These are phyloP conservation scores for Ruellia speciosa DNA, from an alignment of 305 asterid genomes.

Conservation along the genomic window DNA sequence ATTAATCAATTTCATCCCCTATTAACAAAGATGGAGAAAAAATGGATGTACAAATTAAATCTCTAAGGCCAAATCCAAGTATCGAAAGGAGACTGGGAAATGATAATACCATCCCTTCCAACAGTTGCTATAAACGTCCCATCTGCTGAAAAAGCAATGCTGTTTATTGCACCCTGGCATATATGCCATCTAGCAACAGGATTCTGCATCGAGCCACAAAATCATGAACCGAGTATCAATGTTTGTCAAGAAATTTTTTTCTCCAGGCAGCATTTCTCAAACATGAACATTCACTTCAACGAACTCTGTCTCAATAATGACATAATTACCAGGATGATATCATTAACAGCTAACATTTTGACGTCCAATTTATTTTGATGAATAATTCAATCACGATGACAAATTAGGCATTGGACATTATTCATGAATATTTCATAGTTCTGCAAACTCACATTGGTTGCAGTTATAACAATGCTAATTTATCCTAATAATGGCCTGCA, in stretches of 20 bases:
- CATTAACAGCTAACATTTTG: too few species aligned
- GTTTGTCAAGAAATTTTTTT: neutral
- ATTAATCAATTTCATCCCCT: constrained; percentile 25
- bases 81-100: constrained; percentile 22
- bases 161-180: constrained; percentile 87
- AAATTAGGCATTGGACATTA: too few species aligned
- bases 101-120: constrained; percentile 95
- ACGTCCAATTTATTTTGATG: neutral
- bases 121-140: constrained; percentile 93
- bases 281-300: neutral
- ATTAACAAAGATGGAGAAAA: constrained; percentile 15
- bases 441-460: too few species aligned
- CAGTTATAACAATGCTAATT: too few species aligned
- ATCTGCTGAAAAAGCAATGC: constrained; percentile 76
- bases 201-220: constrained; percentile 46
- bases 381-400: too few species aligned
- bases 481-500: too few species aligned
- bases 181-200: constrained; percentile 99
- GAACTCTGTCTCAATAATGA: neutral
- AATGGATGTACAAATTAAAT: neutral
- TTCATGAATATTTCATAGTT: too few species aligned
- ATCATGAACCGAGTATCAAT: neutral
- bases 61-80: neutral
- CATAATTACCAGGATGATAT: too few species aligned
- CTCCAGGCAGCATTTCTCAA: neutral